Conservation (phyloP, 169 alveolate species). For the Eimeria tenella region DNA sequence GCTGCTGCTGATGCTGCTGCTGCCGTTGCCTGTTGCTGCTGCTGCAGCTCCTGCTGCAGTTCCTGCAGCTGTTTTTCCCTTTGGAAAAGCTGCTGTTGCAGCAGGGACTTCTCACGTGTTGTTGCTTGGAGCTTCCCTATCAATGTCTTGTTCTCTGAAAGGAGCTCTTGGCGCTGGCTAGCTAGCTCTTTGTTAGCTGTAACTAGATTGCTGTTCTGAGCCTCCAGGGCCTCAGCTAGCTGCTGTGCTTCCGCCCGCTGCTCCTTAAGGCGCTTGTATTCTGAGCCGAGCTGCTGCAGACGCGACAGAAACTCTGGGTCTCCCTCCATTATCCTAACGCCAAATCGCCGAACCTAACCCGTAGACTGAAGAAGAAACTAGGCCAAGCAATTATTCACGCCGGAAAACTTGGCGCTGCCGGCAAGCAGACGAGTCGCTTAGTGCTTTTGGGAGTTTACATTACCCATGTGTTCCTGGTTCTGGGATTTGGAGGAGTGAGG, state of each 20-base stretch:
- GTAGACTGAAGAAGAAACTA: too few species aligned
- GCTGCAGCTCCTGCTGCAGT: slow-evolving; percentile 53
- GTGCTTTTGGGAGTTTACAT: too few species aligned
- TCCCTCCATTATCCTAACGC: background rate
- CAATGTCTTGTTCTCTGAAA: slow-evolving; percentile 42
- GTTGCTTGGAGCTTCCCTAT: slow-evolving; percentile 62
- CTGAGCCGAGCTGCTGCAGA: slow-evolving; percentile 59
- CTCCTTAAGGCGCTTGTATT: slow-evolving; percentile 56
- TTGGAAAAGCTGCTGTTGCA: slow-evolving; percentile 25
- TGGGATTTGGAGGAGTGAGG: too few species aligned
- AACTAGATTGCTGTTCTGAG: background rate
- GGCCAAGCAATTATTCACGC: too few species aligned
- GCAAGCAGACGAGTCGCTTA: too few species aligned
- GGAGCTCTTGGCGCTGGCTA: slow-evolving; percentile 45
- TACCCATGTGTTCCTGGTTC: too few species aligned
- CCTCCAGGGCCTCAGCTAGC: slow-evolving; percentile 50
- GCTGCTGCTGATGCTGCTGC: slow-evolving; percentile 48
- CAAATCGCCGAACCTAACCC: too few species aligned
- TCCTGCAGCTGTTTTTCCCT: background rate
- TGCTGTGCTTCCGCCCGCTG: slow-evolving; percentile 40
- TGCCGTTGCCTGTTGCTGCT: slow-evolving; percentile 17
- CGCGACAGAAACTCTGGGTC: slow-evolving; percentile 64
- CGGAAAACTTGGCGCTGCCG: too few species aligned
- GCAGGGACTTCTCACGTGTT: slow-evolving; percentile 30
- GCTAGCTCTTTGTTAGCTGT: slow-evolving; percentile 45